Evolutionary conservation across 768 basidiomycete genomes (phyloP), one percentile per base, ranked within the genome.

Genomic region (Daedaleopsis nitida): DNA sequence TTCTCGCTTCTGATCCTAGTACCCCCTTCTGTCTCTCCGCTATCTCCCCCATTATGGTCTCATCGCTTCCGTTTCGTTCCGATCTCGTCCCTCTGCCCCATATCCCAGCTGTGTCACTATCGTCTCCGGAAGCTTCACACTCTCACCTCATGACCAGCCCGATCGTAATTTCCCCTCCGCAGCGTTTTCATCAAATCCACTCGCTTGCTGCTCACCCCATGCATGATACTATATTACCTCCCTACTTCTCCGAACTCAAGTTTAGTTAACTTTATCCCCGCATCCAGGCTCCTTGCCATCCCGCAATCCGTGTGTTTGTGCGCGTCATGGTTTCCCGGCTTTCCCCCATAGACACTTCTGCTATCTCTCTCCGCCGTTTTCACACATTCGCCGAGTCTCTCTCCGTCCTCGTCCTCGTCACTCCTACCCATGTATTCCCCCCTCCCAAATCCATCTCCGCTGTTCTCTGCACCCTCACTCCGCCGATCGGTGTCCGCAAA

Each of bases 61-160:
- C 38, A 37, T 32, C 45, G 21, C 21, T 9, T 32, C 52, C 44
- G 16, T 3, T 43, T 27, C 35, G 53, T 5, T 49, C 47, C 45
- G n/a, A 14, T 23, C 55, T 45, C 55, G 47, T 61, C 60, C 60
- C 60, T 56, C 55, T 61, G 55, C 60, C 60, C 60, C 51, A 43
- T 19, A 23, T 44, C 38, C 45, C n/a, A n/a, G 43, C 58, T 54
- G 23, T 60, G 54, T 60, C 54, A 55, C 59, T 55, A 47, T 55
- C 55, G 10, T 61, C 60, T 32, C 45, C 47, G 23, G 47, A 49
- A 49, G 19, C 8, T 34, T 23, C 59, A 43, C 52, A 21, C 24
- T 43, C 35, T 7, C 42, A 49, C 60, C 60, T 45, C 60, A 52
- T 62, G 60, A 49, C 51, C 44, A 49, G 24, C 60, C 56, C 60